These are phyloP conservation scores for Penicillium subrubescens DNA, from an alignment of 495 filamentous ascomycete species.

Conservation along the genomic window DNA sequence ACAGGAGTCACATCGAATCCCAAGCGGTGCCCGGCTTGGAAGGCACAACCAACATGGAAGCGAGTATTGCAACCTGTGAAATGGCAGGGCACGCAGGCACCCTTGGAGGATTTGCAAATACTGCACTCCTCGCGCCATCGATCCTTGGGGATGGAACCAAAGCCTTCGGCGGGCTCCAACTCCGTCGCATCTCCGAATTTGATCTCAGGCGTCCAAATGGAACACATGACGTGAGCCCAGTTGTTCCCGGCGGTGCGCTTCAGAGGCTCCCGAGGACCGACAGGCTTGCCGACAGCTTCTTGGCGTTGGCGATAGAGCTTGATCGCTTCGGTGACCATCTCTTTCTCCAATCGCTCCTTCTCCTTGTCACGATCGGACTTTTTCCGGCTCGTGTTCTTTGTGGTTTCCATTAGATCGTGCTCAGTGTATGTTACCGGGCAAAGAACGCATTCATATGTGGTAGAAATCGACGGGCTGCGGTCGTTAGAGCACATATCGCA, in stretches of 20 bases:
- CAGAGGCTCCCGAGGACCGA: constrained; percentile 84
- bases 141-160: constrained; percentile 70
- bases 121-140: constrained; percentile 78
- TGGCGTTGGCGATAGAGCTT: constrained; percentile 82
- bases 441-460: constrained; percentile 87
- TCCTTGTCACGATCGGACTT: constrained; percentile 91
- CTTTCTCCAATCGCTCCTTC: constrained; percentile 81
- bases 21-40: constrained; percentile 76
- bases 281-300: constrained; percentile 74
- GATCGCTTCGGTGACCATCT: constrained; percentile 70
- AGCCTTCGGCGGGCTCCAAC: constrained; percentile 83
- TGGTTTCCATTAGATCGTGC: constrained; percentile 81
- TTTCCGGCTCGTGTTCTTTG: constrained; percentile 84
- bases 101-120: constrained; percentile 67
- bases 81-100: constrained; percentile 81
- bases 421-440: constrained; percentile 76
- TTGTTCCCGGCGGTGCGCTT: constrained; percentile 94
- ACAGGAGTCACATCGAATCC: constrained; percentile 91
- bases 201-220: constrained; percentile 87
- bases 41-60: constrained; percentile 90
- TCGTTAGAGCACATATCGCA: constrained; percentile 97
- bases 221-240: constrained; percentile 96
- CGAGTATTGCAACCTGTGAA: constrained; percentile 66
- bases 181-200: constrained; percentile 83
- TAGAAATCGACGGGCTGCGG: constrained; percentile 80